phyloP scores from a whole-genome alignment of 306 rosid genomes.

The Lathyrus aphaca region DNA sequence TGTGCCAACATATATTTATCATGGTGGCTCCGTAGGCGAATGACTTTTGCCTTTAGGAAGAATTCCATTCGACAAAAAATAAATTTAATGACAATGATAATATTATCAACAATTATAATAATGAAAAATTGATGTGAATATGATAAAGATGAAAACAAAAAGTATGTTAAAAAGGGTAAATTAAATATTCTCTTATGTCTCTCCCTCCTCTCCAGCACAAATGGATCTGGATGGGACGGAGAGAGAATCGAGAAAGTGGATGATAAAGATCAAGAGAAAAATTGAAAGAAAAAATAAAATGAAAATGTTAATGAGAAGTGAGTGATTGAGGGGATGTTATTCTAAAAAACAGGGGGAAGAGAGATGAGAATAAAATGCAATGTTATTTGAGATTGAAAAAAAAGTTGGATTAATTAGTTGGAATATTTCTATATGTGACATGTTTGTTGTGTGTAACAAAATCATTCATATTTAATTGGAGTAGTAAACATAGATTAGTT shows the following conservation, averaged over 20 bases:
- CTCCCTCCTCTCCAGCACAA: background rate
- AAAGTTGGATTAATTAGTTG: background rate
- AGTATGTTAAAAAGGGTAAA: background rate
- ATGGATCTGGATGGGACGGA: background rate
- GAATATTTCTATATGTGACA: background rate
- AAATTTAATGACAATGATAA: background rate
- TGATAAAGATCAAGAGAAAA: background rate
- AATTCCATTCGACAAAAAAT: slow-evolving; percentile 61
- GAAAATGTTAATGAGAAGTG: background rate
- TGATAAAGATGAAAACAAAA: background rate
- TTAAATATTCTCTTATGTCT: background rate
- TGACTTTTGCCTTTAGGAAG: slow-evolving; percentile 63
- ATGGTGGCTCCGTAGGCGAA: slow-evolving; percentile 79
- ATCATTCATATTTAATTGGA: background rate
- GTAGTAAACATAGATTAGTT: background rate
- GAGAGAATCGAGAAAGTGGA: background rate
- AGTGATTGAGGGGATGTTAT: background rate
- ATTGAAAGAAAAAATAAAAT: background rate
- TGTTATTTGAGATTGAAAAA: background rate
- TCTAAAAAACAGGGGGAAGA: background rate
- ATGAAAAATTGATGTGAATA: background rate
- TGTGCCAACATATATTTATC: slow-evolving; percentile 77
- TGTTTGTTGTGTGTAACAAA: slow-evolving; percentile 2
- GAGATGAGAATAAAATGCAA: background rate
- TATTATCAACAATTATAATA: background rate